Conservation (phyloP, 2,329 filamentous ascomycete genomes). For the Aureobasidium sp. region DNA sequence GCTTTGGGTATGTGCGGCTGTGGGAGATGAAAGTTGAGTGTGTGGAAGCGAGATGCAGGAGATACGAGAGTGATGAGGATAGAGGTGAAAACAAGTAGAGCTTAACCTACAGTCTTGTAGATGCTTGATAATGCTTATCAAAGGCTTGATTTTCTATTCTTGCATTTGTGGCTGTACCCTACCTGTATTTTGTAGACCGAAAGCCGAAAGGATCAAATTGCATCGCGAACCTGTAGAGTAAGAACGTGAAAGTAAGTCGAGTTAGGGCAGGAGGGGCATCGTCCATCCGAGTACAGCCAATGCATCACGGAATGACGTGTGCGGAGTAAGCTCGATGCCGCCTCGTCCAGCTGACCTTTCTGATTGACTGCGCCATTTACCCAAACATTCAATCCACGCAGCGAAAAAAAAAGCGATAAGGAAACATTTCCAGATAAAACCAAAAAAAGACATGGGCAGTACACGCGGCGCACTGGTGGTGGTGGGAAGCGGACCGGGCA, state of each 20-base stretch:
- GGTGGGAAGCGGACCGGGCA: slow-evolving; percentile 44
- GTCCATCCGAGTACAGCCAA: background rate
- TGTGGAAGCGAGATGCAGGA: no score
- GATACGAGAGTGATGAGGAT: background rate
- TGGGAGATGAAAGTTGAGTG: no score
- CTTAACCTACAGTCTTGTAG: background rate
- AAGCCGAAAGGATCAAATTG: background rate
- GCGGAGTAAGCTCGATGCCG: background rate
- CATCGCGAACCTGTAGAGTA: background rate
- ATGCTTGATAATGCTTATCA: slow-evolving; percentile 3
- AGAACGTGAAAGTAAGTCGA: background rate
- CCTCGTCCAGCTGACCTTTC: background rate
- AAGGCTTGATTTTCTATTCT: background rate
- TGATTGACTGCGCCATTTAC: background rate
- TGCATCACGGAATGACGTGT: background rate
- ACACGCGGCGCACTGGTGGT: slow-evolving; percentile 25
- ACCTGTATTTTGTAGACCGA: no score
- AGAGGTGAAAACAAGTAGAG: background rate
- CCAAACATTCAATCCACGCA: background rate
- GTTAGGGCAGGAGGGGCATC: background rate
- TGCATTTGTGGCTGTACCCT: background rate
- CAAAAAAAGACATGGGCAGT: background rate
- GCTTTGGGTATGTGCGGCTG: background rate
- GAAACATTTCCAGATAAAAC: no score
- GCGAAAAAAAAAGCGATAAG: background rate